Percentiles rank a stretch among this genome's conserved stretches.
Evolutionary conservation across 441 rosid genomes (phyloP).

Genomic region (Biscutella auriculata): DNA sequence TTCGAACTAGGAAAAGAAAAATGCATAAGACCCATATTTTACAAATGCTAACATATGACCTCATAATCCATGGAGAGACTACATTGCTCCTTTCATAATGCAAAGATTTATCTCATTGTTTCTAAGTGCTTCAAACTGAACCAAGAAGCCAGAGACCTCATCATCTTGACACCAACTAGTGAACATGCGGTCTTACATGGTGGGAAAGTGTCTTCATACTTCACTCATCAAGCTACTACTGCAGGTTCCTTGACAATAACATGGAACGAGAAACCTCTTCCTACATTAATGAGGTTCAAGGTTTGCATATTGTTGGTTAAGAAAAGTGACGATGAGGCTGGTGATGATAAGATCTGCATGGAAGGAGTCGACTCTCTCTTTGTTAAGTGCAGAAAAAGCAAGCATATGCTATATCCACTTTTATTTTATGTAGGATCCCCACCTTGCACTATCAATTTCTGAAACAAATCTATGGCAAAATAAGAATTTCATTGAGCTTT

Average conservation of each 20-base stretch:
- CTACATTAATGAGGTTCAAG: neutral
- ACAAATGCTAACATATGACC: conserved; percentile 2
- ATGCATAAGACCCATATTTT: neutral
- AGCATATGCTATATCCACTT: too few species aligned
- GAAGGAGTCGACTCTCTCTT: too few species aligned
- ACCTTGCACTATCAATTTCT: conserved; percentile 97
- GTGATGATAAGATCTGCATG: too few species aligned
- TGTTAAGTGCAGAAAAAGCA: too few species aligned
- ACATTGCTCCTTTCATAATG: too few species aligned
- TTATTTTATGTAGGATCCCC: conserved; percentile 99
- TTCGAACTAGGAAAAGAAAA: conserved; percentile 29
- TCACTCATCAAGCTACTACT: neutral
- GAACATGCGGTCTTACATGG: neutral
- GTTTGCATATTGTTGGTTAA: too few species aligned
- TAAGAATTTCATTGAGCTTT: neutral
- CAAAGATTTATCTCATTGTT: neutral
- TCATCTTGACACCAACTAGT: neutral
- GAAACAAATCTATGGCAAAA: neutral
- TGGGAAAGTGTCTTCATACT: neutral
- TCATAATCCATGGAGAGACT: neutral
- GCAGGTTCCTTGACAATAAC: neutral
- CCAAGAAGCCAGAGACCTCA: neutral
- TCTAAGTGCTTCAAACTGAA: neutral
- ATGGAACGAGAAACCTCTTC: neutral
- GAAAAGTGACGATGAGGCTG: too few species aligned